Conservation (phyloP, 2,329 filamentous ascomycete genomes). For the Neurospora sp. region DNA sequence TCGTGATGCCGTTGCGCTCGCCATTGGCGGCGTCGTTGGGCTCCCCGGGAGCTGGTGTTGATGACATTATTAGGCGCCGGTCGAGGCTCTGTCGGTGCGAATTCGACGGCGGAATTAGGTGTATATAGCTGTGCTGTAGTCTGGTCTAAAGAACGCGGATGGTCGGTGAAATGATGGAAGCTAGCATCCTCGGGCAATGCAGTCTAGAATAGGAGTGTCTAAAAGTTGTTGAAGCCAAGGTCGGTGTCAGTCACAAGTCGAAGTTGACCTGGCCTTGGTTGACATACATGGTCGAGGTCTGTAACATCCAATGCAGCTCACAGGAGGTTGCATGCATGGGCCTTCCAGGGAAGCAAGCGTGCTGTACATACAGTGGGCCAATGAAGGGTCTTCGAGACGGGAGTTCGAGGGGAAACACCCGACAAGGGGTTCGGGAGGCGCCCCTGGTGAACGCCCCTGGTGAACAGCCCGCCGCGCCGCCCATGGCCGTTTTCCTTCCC, state of each 20-base stretch:
- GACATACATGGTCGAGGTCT: not conserved
- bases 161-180: not conserved
- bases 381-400: not conserved
- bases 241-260: not conserved
- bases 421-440: not conserved
- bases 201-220: not conserved
- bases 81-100: not conserved
- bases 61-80: constrained; percentile 13
- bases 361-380: not conserved
- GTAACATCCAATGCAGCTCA: not conserved
- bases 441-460: not conserved
- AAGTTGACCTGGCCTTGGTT: not conserved
- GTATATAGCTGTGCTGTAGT: not conserved
- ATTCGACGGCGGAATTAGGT: not conserved
- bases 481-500: not conserved
- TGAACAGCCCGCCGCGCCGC: not conserved
- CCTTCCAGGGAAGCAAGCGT: not conserved
- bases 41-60: constrained; percentile 16
- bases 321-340: not conserved
- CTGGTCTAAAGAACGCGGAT: not conserved
- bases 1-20: constrained; percentile 21
- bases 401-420: not conserved
- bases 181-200: not conserved
- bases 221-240: not conserved
- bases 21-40: constrained; percentile 25